A percentile compares a stretch with the other conserved stretches of the same genome.
Conservation (phyloP, 2,329 filamentous ascomycete species). For the Taxawa tesnikishii region DNA sequence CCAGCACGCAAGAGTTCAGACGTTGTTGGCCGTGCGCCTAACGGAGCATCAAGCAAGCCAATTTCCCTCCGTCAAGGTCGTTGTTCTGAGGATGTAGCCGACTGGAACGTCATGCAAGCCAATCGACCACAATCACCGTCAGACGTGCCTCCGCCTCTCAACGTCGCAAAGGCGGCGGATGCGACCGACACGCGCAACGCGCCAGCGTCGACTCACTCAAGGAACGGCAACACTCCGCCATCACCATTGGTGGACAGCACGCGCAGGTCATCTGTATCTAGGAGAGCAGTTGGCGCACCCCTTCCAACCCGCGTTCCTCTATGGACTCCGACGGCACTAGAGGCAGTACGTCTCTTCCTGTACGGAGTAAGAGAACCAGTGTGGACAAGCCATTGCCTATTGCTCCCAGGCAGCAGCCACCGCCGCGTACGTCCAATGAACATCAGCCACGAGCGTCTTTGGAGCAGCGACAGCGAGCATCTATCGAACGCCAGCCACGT, state of each 20-base stretch:
- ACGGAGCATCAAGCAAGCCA: slow-evolving; percentile 1
- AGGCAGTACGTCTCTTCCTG: not conserved
- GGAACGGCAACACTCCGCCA: too few relatives aligned
- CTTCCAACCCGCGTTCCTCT: not conserved
- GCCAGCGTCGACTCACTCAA: too few relatives aligned
- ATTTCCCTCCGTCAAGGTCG: slow-evolving; percentile 4
- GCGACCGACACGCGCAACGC: too few relatives aligned
- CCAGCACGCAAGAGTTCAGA: slow-evolving; percentile 3
- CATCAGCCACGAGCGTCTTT: too few relatives aligned
- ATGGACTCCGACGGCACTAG: not conserved
- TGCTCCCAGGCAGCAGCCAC: slow-evolving; percentile 5
- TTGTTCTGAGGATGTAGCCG: slow-evolving; percentile 52
- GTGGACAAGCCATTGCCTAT: slow-evolving; percentile 15
- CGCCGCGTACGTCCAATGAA: too few relatives aligned
- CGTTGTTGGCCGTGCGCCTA: slow-evolving; percentile 7
- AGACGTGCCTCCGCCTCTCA: slow-evolving; percentile 7
- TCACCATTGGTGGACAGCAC: too few relatives aligned
- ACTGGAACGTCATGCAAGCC: slow-evolving; percentile 38
- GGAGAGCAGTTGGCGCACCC: not conserved
- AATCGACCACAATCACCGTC: slow-evolving; percentile 2
- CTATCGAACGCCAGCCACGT: not conserved
- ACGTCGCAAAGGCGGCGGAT: slow-evolving; percentile 6
- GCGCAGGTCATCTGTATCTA: not conserved
- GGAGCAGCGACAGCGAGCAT: too few relatives aligned
- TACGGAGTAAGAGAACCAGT: slow-evolving; percentile 6